phyloP scores from a whole-genome alignment of 1,284 basidiomycete species.

The Calocybe gambosa region DNA sequence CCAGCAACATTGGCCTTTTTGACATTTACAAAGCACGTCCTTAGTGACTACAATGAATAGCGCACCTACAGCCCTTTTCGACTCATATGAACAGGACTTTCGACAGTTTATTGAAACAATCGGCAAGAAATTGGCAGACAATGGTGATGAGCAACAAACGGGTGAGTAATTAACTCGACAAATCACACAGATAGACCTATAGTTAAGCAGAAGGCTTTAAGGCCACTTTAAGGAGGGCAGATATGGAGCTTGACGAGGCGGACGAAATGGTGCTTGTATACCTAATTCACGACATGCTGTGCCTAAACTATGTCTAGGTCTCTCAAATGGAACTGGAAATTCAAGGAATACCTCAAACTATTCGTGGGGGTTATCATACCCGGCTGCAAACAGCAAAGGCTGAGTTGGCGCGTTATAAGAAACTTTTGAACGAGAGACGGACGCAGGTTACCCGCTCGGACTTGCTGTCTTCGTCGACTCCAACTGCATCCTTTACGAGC shows the following conservation, averaged over 20 bases:
- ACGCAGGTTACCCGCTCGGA: slow-evolving; percentile 53
- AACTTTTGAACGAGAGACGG: slow-evolving; percentile 63
- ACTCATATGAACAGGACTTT: slow-evolving; percentile 80
- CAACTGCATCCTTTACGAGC: slow-evolving; percentile 37
- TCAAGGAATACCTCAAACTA: slow-evolving; percentile 88
- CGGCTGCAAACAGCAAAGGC: slow-evolving; percentile 71
- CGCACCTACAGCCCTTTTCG: slow-evolving; percentile 73
- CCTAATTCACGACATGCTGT: not conserved
- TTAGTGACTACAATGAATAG: slow-evolving; percentile 51
- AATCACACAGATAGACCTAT: not conserved
- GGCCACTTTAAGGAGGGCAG: slow-evolving; percentile 76
- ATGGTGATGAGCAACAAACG: slow-evolving; percentile 48
- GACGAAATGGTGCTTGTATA: slow-evolving; percentile 80
- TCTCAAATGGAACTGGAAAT: slow-evolving; percentile 99
- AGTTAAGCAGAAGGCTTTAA: slow-evolving; percentile 69
- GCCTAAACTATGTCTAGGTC: slow-evolving; percentile 44
- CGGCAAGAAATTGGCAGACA: slow-evolving; percentile 61
- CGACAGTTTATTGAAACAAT: slow-evolving; percentile 66
- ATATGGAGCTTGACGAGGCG: slow-evolving; percentile 96
- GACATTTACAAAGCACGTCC: no score
- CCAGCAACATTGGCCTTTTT: not conserved
- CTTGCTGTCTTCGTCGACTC: slow-evolving; percentile 46
- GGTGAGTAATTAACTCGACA: slow-evolving; percentile 30
- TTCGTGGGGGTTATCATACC: slow-evolving; percentile 68
- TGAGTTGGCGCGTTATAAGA: slow-evolving; percentile 73